Percentiles rank a stretch among this genome's conserved stretches.
Conservation (phyloP, 2,329 filamentous ascomycete species). For the Colletotrichum karsti region DNA sequence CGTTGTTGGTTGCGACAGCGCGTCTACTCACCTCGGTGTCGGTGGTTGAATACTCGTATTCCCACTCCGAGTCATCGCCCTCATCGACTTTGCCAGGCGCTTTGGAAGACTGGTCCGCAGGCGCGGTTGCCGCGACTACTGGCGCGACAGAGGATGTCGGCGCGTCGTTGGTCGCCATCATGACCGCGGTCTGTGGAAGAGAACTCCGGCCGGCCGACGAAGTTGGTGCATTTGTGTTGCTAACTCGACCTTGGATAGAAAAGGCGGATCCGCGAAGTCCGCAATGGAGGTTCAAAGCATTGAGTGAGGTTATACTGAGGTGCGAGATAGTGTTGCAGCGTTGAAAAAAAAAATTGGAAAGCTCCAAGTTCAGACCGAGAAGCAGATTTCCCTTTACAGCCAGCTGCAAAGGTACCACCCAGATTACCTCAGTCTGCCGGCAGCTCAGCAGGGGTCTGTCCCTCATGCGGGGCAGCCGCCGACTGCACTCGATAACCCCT, state of each 20-base stretch:
- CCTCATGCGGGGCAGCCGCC: conserved; percentile 27
- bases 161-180: conserved; percentile 15
- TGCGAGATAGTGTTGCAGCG: background rate
- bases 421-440: conserved; percentile 12
- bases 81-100: conserved; percentile 32
- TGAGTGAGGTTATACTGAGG: background rate
- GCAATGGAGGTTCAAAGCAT: background rate
- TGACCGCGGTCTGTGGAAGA: background rate
- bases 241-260: background rate
- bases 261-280: background rate
- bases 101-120: background rate
- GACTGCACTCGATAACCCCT: conserved; percentile 11
- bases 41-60: conserved; percentile 72
- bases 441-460: background rate
- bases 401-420: background rate
- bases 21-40: conserved; percentile 63
- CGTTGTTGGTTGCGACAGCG: background rate
- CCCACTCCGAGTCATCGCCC: conserved; percentile 69
- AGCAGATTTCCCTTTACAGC: conserved; percentile 10
- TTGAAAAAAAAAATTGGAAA: background rate
- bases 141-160: conserved; percentile 8
- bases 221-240: background rate
- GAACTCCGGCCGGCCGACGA: background rate
- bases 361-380: background rate
- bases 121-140: background rate